Percentiles rank a stretch among this genome's conserved stretches.
These are phyloP conservation scores for Mycena amicta DNA, from an alignment of 768 basidiomycete genomes.

Conservation along the genomic window DNA sequence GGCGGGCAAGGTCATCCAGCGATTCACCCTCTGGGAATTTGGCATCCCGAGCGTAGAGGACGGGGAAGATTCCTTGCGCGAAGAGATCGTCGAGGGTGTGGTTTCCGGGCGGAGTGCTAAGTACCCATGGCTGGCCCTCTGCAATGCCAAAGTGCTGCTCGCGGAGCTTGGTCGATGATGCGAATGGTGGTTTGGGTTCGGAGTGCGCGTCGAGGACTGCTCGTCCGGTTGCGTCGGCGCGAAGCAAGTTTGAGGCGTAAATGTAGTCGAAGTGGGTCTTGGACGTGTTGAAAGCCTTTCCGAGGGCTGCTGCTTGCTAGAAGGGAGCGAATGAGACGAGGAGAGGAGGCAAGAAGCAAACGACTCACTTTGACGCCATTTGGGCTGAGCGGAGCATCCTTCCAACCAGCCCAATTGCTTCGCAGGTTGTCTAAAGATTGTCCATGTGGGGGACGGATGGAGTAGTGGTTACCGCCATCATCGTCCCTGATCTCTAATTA, in stretches of 20 bases:
- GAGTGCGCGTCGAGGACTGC: constrained; percentile 54
- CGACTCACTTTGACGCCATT: constrained; percentile 53
- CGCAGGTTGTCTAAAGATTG: constrained; percentile 25
- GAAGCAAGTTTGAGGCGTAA: constrained; percentile 68
- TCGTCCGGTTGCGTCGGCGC: constrained; percentile 63
- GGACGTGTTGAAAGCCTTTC: constrained; percentile 46
- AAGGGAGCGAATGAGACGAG: too few relatives aligned
- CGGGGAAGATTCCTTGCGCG: constrained; percentile 55
- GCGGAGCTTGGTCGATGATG: constrained; percentile 55
- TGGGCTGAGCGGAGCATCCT: constrained; percentile 71
- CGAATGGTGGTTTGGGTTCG: constrained; percentile 57
- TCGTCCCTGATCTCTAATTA: too few relatives aligned
- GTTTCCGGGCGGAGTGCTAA: constrained; percentile 28
- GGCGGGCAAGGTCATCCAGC: constrained; percentile 57
- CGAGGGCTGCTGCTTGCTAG: constrained; percentile 67
- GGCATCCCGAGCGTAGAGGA: constrained; percentile 45
- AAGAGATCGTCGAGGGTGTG: constrained; percentile 47
- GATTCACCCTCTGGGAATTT: constrained; percentile 73
- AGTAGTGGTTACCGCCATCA: too few relatives aligned
- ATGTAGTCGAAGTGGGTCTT: constrained; percentile 53
- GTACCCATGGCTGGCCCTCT: constrained; percentile 62
- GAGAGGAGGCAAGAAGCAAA: too few relatives aligned
- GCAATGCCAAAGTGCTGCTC: constrained; percentile 76
- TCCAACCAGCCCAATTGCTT: constrained; percentile 74
- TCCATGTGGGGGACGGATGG: too few relatives aligned